A percentile compares a stretch with the other conserved stretches of the same genome.
Evolutionary conservation across 345 rosid species (phyloP).

Genomic region (Odontarrhena argentea): DNA sequence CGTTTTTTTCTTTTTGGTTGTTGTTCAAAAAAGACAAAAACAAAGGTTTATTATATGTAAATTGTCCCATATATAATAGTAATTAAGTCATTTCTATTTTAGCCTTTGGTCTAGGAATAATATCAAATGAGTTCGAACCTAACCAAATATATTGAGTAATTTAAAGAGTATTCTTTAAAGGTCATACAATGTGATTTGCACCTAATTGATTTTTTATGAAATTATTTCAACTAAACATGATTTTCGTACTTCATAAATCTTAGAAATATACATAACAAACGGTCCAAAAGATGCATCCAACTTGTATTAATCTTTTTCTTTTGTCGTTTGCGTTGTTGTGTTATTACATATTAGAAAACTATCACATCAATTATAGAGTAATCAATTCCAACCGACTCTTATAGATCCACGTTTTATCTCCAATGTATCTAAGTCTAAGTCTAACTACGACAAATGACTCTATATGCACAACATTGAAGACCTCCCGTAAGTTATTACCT

Average conservation of each 20-base stretch:
- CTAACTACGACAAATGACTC: too few species aligned
- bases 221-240: conserved; percentile 6
- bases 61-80: neutral
- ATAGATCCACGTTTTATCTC: too few species aligned
- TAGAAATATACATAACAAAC: neutral
- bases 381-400: too few species aligned
- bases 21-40: neutral
- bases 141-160: neutral
- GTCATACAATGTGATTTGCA: neutral
- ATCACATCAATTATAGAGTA: too few species aligned
- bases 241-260: conserved; percentile 4
- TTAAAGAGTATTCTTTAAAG: neutral
- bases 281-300: too few species aligned
- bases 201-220: neutral
- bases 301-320: too few species aligned
- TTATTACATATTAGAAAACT: too few species aligned
- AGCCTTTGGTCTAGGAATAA: conserved; percentile 1
- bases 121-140: conserved; percentile 14
- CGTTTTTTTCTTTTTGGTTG: too few species aligned
- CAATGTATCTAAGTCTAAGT: too few species aligned
- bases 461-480: too few species aligned
- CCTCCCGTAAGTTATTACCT: too few species aligned
- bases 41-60: neutral
- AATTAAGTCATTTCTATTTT: neutral
- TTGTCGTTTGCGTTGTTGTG: too few species aligned